These are phyloP conservation scores for Leucogyrophana mollusca DNA, from an alignment of 768 basidiomycete species.

Conservation along the genomic window DNA sequence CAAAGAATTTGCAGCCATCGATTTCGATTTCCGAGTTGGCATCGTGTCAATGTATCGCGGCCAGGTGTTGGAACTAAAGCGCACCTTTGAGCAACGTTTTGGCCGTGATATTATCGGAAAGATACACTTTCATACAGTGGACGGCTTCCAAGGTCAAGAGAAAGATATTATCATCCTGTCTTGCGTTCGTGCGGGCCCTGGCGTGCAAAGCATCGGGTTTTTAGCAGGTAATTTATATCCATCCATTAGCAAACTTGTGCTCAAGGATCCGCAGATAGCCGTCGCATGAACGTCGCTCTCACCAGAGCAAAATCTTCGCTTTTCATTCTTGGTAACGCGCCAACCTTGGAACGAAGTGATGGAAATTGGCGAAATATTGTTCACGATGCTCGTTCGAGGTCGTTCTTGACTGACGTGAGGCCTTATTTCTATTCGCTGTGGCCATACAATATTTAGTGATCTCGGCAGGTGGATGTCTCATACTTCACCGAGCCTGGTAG, in stretches of 20 bases:
- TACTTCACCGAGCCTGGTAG: slow-evolving; percentile 37
- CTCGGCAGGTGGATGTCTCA: slow-evolving; percentile 28
- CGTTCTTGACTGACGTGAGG: slow-evolving; percentile 62
- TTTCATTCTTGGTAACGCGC: slow-evolving; percentile 88
- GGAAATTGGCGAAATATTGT: slow-evolving; percentile 78
- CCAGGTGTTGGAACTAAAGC: slow-evolving; percentile 74
- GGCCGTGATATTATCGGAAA: slow-evolving; percentile 65
- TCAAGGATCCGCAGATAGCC: slow-evolving; percentile 47
- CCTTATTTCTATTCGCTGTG: background rate
- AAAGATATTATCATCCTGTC: slow-evolving; percentile 98
- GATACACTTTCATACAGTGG: slow-evolving; percentile 95
- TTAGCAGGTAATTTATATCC: slow-evolving; percentile 56
- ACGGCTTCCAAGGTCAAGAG: slow-evolving; percentile 99
- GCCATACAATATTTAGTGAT: slow-evolving; percentile 3
- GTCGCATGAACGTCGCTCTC: slow-evolving; percentile 98
- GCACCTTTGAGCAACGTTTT: slow-evolving; percentile 67
- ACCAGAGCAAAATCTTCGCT: slow-evolving; percentile 95
- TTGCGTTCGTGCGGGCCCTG: slow-evolving; percentile 90
- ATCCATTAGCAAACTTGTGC: background rate
- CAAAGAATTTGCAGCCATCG: slow-evolving; percentile 56
- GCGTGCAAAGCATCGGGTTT: slow-evolving; percentile 84
- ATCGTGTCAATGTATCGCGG: slow-evolving; percentile 95
- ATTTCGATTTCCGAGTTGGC: slow-evolving; percentile 58
- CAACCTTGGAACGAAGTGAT: slow-evolving; percentile 87
- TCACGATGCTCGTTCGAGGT: slow-evolving; percentile 66